These are phyloP conservation scores for Heimioporus sp. DNA, from an alignment of 768 basidiomycete genomes.

Conservation along the genomic window DNA sequence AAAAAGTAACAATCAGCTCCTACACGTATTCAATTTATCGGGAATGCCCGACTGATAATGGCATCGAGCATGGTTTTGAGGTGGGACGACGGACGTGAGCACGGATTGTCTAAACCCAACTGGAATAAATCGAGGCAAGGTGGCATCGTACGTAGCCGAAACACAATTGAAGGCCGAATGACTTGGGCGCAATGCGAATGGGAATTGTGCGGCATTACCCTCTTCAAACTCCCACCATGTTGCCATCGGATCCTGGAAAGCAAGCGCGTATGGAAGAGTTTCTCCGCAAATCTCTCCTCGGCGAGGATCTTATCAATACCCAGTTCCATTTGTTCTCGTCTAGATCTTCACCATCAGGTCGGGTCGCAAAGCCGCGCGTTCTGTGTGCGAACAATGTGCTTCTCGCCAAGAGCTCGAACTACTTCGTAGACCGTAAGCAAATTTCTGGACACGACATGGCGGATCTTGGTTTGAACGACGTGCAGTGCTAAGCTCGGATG, in stretches of 20 bases:
- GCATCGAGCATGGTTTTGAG: too few species aligned
- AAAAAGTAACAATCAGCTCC: too few species aligned
- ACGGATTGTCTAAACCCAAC: too few species aligned
- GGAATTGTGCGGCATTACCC: neutral
- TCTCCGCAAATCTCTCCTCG: conserved; percentile 24
- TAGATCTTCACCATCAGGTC: neutral
- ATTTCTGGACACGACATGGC: too few species aligned
- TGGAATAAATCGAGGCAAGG: too few species aligned
- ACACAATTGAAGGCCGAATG: too few species aligned
- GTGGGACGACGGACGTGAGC: too few species aligned
- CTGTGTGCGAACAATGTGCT: conserved; percentile 30
- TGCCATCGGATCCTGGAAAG: conserved; percentile 2
- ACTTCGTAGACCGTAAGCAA: conserved; percentile 25
- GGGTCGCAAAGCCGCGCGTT: conserved; percentile 16
- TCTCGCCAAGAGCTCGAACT: conserved; percentile 23
- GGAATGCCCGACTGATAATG: too few species aligned
- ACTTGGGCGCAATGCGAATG: neutral
- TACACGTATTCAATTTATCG: too few species aligned
- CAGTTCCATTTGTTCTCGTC: conserved; percentile 31
- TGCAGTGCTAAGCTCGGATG: conserved; percentile 13
- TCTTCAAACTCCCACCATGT: conserved; percentile 1
- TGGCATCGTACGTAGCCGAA: too few species aligned
- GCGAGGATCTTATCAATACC: conserved; percentile 28
- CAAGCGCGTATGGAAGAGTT: conserved; percentile 18
- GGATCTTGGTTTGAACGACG: neutral